phyloP scores from a whole-genome alignment of 2,329 filamentous ascomycete genomes.

The Epichloe hybrida region DNA sequence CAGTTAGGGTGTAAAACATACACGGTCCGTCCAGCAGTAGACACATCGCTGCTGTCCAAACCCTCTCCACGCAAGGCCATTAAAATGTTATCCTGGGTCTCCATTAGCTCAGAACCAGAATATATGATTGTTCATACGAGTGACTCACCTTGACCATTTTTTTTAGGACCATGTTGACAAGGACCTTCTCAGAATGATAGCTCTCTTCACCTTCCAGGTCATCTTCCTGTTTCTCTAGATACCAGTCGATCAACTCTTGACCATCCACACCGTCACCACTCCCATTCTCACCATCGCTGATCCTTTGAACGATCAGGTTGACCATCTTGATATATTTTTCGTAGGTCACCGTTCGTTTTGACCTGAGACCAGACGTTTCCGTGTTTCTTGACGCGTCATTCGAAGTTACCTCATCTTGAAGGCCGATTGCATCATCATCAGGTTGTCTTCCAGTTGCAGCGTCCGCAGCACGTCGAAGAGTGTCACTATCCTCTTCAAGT shows the following conservation, averaged over 20 bases:
- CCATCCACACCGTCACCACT: slow-evolving; percentile 74
- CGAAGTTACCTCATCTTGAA: slow-evolving; percentile 21
- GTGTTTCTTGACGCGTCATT: slow-evolving; percentile 16
- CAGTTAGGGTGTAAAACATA: slow-evolving; percentile 95
- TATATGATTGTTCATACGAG: background rate
- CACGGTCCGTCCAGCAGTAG: slow-evolving; percentile 34
- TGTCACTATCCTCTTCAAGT: slow-evolving; percentile 31
- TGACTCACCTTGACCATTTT: slow-evolving; percentile 81
- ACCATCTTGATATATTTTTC: slow-evolving; percentile 90
- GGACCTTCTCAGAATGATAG: slow-evolving; percentile 56
- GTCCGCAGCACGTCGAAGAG: slow-evolving; percentile 25
- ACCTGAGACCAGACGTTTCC: slow-evolving; percentile 20
- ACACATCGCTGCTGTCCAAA: slow-evolving; percentile 34
- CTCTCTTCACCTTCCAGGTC: slow-evolving; percentile 73
- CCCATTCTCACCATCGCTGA: slow-evolving; percentile 68
- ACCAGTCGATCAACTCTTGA: slow-evolving; percentile 74
- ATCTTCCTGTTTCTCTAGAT: slow-evolving; percentile 79
- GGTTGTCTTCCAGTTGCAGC: slow-evolving; percentile 31
- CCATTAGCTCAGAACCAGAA: slow-evolving; percentile 13
- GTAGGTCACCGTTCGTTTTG: slow-evolving; percentile 82
- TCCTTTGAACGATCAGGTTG: slow-evolving; percentile 67
- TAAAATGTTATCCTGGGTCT: slow-evolving; percentile 66
- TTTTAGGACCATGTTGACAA: slow-evolving; percentile 78
- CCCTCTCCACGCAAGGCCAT: slow-evolving; percentile 60
- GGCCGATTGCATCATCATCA: slow-evolving; percentile 30